Conservation (phyloP, 495 filamentous ascomycete genomes). For the Aspergillus cristatus region DNA sequence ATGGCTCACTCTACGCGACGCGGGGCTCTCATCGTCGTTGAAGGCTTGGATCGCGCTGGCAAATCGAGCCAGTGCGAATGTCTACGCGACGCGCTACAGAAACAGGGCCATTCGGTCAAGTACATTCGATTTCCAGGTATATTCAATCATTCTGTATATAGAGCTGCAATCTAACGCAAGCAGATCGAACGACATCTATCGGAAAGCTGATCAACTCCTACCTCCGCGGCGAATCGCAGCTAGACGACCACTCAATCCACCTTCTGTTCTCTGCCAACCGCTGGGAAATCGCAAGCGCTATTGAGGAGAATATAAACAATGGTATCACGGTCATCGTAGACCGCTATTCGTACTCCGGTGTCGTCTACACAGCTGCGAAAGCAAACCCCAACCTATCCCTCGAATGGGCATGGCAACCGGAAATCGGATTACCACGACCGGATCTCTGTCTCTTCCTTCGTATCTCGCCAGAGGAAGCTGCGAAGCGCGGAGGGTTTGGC, state of each 20-base stretch:
- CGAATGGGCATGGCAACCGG: slow-evolving; percentile 71
- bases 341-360: slow-evolving; percentile 88
- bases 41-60: slow-evolving; percentile 88
- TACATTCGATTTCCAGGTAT: slow-evolving; percentile 84
- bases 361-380: slow-evolving; percentile 94
- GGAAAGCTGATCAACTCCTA: slow-evolving; percentile 86
- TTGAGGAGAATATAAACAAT: slow-evolving; percentile 47
- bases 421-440: slow-evolving; percentile 78
- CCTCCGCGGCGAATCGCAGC: slow-evolving; percentile 60
- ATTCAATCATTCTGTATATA: slow-evolving; percentile 3
- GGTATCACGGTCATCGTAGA: slow-evolving; percentile 78
- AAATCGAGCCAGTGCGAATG: slow-evolving; percentile 89
- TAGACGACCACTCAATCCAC: slow-evolving; percentile 90
- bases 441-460: slow-evolving; percentile 85
- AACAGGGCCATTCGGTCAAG: slow-evolving; percentile 53
- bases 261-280: slow-evolving; percentile 93
- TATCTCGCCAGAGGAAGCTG: slow-evolving; percentile 62
- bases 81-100: slow-evolving; percentile 54
- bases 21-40: slow-evolving; percentile 78
- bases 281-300: slow-evolving; percentile 74
- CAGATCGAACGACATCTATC: slow-evolving; percentile 82
- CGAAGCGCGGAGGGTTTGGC: slow-evolving; percentile 72
- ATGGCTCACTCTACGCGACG: slow-evolving; percentile 20
- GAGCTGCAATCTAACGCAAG: slow-evolving; percentile 6
- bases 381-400: slow-evolving; percentile 58